Evolutionary conservation across 192 early-diverging fungal genomes (phyloP).

Genomic region (Umbelopsis sp.): DNA sequence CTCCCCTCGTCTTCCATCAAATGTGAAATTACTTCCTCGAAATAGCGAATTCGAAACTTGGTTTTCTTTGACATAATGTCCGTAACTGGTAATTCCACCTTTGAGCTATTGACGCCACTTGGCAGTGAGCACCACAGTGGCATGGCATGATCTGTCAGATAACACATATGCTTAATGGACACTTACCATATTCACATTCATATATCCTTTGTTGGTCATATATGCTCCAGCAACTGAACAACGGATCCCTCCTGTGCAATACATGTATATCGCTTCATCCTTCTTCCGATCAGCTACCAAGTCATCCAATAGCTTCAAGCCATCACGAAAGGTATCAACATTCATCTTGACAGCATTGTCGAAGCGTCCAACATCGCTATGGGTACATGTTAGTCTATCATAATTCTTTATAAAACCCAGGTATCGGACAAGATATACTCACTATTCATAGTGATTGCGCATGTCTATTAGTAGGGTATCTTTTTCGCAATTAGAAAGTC

Average conservation of each 20-base stretch:
- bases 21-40: constrained; percentile 79
- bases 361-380: constrained; percentile 68
- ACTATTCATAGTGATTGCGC: constrained; percentile 79
- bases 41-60: constrained; percentile 51
- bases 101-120: too few species aligned
- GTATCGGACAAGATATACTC: constrained; percentile 19
- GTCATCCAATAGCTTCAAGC: constrained; percentile 57
- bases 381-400: background rate
- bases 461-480: constrained; percentile 66
- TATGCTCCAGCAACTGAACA: constrained; percentile 77
- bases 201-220: constrained; percentile 61
- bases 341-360: constrained; percentile 65
- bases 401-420: background rate
- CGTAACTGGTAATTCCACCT: constrained; percentile 76
- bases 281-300: constrained; percentile 48
- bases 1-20: constrained; percentile 75
- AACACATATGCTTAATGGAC: background rate
- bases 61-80: constrained; percentile 42
- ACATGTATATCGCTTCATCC: constrained; percentile 73
- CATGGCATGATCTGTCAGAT: background rate
- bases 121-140: too few species aligned
- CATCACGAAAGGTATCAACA: constrained; percentile 74
- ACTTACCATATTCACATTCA: constrained; percentile 59
- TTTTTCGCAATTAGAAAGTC: constrained; percentile 41
- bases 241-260: constrained; percentile 80